phyloP scores from a whole-genome alignment of 495 filamentous ascomycete genomes.

The Aspergillus diversus region DNA sequence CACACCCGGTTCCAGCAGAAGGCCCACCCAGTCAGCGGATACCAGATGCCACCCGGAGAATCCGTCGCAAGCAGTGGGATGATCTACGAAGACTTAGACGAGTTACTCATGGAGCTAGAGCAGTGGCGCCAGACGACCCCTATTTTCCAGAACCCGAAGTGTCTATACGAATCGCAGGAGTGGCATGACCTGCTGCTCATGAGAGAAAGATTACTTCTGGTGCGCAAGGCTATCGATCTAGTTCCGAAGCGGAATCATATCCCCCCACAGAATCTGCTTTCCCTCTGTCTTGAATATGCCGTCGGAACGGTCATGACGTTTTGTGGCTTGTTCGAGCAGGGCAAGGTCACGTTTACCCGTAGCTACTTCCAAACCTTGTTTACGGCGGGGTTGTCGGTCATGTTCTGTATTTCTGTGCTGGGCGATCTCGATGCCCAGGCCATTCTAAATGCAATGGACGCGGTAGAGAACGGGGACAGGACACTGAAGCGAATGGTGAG shows the following conservation, averaged over 20 bases:
- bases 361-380: slow-evolving; percentile 39
- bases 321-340: slow-evolving; percentile 28
- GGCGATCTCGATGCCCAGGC: slow-evolving; percentile 19
- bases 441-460: slow-evolving; percentile 20
- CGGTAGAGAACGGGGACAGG: slow-evolving; percentile 19
- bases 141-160: slow-evolving; percentile 22
- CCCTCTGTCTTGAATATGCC: slow-evolving; percentile 28
- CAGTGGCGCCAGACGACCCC: slow-evolving; percentile 28
- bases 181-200: slow-evolving; percentile 33
- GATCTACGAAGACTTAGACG: slow-evolving; percentile 28
- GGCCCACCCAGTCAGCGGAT: neutral
- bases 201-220: slow-evolving; percentile 28
- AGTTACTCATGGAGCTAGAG: slow-evolving; percentile 27
- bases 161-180: slow-evolving; percentile 33
- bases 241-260: slow-evolving; percentile 28
- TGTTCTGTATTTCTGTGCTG: slow-evolving; percentile 32
- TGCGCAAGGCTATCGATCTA: slow-evolving; percentile 33
- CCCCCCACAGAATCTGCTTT: slow-evolving; percentile 29
- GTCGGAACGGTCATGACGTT: slow-evolving; percentile 25
- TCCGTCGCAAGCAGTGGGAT: slow-evolving; percentile 17
- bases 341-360: slow-evolving; percentile 32
- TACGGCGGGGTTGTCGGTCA: slow-evolving; percentile 31
- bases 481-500: slow-evolving; percentile 27
- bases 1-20: slow-evolving; percentile 25
- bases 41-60: neutral